phyloP scores from a whole-genome alignment of 257 asterid species.

The Solanum chilense region DNA sequence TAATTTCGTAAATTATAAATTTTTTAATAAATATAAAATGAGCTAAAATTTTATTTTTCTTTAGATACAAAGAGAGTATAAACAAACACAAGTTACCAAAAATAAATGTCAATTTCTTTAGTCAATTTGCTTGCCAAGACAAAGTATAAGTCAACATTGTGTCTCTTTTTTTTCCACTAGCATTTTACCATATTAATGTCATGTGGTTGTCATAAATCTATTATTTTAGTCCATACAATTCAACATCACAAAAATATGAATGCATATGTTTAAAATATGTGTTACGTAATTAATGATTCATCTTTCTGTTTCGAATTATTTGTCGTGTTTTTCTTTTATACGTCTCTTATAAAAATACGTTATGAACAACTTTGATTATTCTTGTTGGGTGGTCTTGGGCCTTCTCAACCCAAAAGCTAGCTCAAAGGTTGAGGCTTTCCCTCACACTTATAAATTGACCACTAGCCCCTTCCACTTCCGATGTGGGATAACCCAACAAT shows the following conservation, averaged over 20 bases:
- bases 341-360: too few species aligned
- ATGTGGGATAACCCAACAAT: too few species aligned
- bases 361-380: neutral
- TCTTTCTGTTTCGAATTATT: neutral
- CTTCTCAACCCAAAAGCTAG: too few species aligned
- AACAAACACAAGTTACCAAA: neutral
- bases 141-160: neutral
- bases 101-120: neutral
- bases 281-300: neutral
- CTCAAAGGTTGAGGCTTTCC: too few species aligned
- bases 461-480: too few species aligned
- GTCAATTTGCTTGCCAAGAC: neutral
- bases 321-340: rapidly evolving
- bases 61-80: neutral
- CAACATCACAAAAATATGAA: neutral
- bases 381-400: too few species aligned
- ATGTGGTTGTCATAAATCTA: neutral
- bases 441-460: too few species aligned
- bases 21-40: neutral
- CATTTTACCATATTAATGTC: neutral
- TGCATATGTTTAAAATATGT: neutral
- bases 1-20: too few species aligned
- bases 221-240: neutral
- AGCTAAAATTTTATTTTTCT: neutral
- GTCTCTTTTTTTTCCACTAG: neutral